Evolutionary conservation across 2,329 filamentous ascomycete genomes (phyloP), one percentile per base, ranked within the genome.

Genomic region (Claviceps humidiphila): DNA sequence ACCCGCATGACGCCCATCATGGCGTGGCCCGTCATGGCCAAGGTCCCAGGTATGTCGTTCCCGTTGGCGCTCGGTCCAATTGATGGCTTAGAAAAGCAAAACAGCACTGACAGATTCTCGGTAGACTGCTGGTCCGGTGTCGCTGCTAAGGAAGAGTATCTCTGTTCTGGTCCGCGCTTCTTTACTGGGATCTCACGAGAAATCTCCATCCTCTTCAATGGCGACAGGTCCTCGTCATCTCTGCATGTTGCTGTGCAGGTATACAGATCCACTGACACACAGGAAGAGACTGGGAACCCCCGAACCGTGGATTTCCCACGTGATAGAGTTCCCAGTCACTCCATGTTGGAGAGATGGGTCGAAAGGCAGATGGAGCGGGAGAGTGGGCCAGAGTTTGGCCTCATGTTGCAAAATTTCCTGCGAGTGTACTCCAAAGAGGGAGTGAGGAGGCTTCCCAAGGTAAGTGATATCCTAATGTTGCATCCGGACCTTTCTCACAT

Each of bases 221-320:
- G 60, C 37, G 66, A 64, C 47, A 55, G 57, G n/a, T 58, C 65
- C 57, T 69, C 69, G 57, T 65, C 72, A 40, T 59, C 66, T 30
- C 63, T 72, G 53, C 61, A 61, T 34, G 70, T 71, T 48, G 65
- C 60, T 7, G 66, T 70, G 24, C 68, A 70, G 52, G 65, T 66
- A 30, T 70, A 70, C 48, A 61, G 61, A 50, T 64, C 65, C 47
- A 57, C 63, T 49, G 61, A 62, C 24, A 63, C 60, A 26, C 56
- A 57, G 5, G 63, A 65, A 9, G 62, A 66, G 49, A 49, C 52
- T 4, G 56, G 58, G 52, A 65, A 58, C 44, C 63, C 63, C 16
- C 64, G 60, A 49, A 68, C 67, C 47, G 66, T 64, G 49, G 65
- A 66, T 34, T 69, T 71, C 47, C 63, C 65, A 20, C 61, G 67